Base-by-base conservation (phyloP, 2,329 filamentous ascomycete species). In the Colletotrichum endophyticum region DNA sequence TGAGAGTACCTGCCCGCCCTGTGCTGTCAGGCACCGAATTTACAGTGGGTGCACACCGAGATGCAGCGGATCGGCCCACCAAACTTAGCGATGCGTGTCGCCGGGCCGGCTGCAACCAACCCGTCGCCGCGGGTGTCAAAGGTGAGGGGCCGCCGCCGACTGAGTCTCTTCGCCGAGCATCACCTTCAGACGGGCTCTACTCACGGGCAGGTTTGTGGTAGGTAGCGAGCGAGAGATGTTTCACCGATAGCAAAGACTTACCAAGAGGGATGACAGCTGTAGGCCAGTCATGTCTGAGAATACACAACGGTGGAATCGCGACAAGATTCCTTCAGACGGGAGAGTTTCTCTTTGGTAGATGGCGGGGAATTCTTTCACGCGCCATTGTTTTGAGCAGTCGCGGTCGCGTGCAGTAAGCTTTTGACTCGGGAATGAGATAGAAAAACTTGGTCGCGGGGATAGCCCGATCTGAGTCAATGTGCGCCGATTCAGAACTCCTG, bases 31-130 rank as follows among this genome's bases (percentile, higher is more conserved):
- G 44, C n/a, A 53, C 44, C 11, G 44, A 53, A 22, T 53, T 25
- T 13, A 53, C 44, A 53, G 44, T 53, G 44, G 44, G 3, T 22
- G 44, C 44, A 53, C n/a, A 53, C 44, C 44, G 68, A 39, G 49
- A 49, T 71, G 67, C 61, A 75, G 67, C 44, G 44, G 68, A 44
- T 34, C 59, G 72, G 59, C 16, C 72, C 67, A 64, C 72, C 49
- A 27, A 69, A 63, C 8, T 13, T 44, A 16, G 34, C 34, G 6
- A 53, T 53, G 44, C n/a, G 44, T 53, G 44, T 22, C 6, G 44
- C 44, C 44, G 44, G 44, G 44, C 44, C 44, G 44, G 44, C n/a
- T 53, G 44, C n/a, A 53, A 25, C 44, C 44, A 53, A 53, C 6
- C 44, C 11, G 44, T 53, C 44, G n/a, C 44, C 44, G 44, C 44